Evolutionary conservation across 2,329 filamentous ascomycete species (phyloP).

Genomic region (Beauveria asiatica): DNA sequence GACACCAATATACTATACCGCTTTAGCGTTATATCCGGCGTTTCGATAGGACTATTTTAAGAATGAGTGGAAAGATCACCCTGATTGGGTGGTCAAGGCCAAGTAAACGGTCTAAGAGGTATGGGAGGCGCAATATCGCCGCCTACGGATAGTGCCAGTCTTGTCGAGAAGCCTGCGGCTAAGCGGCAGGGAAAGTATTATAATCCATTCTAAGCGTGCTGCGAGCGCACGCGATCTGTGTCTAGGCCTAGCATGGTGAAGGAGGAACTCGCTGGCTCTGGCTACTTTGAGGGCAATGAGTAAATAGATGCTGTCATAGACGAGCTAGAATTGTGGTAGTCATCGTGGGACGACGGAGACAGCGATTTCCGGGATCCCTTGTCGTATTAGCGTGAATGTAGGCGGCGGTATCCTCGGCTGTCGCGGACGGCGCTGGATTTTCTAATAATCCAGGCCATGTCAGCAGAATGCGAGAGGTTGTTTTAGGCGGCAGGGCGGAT

Average conservation of each 20-base stretch:
- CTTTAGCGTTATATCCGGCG: background rate
- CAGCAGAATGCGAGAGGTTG: too few species aligned
- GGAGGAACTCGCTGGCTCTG: constrained; percentile 17
- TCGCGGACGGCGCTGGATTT: too few species aligned
- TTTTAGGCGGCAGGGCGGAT: too few species aligned
- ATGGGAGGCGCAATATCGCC: background rate
- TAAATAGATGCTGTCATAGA: too few species aligned
- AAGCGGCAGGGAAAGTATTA: constrained; percentile 8
- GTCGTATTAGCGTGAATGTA: background rate
- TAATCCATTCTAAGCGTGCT: constrained; percentile 4
- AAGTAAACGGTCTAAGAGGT: background rate
- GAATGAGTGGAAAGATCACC: background rate
- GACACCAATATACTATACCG: background rate
- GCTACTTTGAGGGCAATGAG: constrained; percentile 30
- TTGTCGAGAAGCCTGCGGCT: background rate
- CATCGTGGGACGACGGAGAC: background rate
- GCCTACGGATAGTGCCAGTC: background rate
- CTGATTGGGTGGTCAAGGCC: background rate
- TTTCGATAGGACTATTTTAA: background rate
- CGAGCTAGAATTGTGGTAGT: background rate
- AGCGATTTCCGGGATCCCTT: background rate
- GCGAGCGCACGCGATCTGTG: background rate
- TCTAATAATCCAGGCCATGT: too few species aligned
- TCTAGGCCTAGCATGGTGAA: background rate
- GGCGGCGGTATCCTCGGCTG: too few species aligned